These are phyloP conservation scores for Powellomyces hirtus DNA, from an alignment of 192 early-diverging fungal species.

Conservation along the genomic window DNA sequence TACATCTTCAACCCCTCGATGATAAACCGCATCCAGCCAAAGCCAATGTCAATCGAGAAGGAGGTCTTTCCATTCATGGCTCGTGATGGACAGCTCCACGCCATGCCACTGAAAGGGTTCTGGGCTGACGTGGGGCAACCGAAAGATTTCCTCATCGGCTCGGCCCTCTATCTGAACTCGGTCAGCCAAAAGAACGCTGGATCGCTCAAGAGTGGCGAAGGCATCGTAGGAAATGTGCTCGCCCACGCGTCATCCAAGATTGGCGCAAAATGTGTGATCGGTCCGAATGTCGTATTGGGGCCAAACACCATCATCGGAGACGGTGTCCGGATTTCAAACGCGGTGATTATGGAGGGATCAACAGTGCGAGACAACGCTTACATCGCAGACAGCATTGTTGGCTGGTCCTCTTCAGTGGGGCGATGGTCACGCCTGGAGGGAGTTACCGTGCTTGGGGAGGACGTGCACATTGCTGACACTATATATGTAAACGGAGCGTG, in stretches of 20 bases:
- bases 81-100: slow-evolving; percentile 79
- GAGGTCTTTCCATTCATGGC: slow-evolving; percentile 97
- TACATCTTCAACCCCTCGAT: slow-evolving; percentile 95
- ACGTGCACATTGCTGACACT: slow-evolving; percentile 92
- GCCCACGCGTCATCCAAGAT: slow-evolving; percentile 93
- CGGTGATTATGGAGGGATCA: slow-evolving; percentile 84
- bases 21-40: slow-evolving; percentile 82
- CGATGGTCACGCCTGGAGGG: slow-evolving; percentile 94
- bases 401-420: slow-evolving; percentile 94
- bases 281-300: slow-evolving; percentile 96
- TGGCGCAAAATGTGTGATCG: slow-evolving; percentile 94
- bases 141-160: slow-evolving; percentile 95
- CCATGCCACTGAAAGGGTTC: slow-evolving; percentile 91
- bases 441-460: slow-evolving; percentile 93
- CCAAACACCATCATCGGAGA: slow-evolving; percentile 88
- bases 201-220: slow-evolving; percentile 61
- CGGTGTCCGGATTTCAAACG: slow-evolving; percentile 87
- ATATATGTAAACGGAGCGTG: slow-evolving; percentile 84
- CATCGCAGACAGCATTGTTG: slow-evolving; percentile 87
- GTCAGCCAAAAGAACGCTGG: slow-evolving; percentile 75
- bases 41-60: slow-evolving; percentile 97
- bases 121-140: slow-evolving; percentile 99
- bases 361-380: slow-evolving; percentile 87
- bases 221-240: slow-evolving; percentile 80
- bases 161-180: slow-evolving; percentile 86